Evolutionary conservation across 805 yeast species (phyloP), one percentile per base, ranked within the genome.

Genomic region (Nakazawaea sp.): DNA sequence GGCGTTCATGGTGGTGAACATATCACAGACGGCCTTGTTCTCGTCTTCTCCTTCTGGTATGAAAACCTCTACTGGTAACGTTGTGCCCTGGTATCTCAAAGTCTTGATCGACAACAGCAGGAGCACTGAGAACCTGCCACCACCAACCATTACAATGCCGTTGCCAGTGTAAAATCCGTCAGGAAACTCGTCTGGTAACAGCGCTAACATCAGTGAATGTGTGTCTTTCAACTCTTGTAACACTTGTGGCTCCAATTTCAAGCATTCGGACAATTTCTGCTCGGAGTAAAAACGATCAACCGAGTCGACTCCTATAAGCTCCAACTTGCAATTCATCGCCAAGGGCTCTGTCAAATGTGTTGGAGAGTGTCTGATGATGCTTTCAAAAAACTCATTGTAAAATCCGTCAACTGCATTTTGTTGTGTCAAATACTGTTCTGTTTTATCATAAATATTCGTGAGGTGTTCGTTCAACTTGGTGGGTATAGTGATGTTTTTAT

Each of bases 131-230:
- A 73, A 81, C 41, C 66, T 67, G 3, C 85, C 85, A 33, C 90
- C 90, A n/a, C 86, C 90, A 32, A 81, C 78, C 40, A 75, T 73
- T 0, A 81, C 80, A 19, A 80, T 75, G 6, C 89, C 90, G 40
- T 69, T 61, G 1, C 80, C 77, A 5, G 40, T 18, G 49, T 70
- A 72, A 10, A 68, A 45, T 12, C 51, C 49, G 29, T 59, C 66
- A 0, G 75, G 75, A 31, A 47, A 49, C 11, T 23, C 7, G 3
- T 20, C 18, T 5, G 61, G 61, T 52, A 81, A 50, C 23, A 56
- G 59, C 2, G 53, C 51, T 16, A 72, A 66, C 13, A 75, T 71
- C 30, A 49, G 46, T 8, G 46, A 42, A 52, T 81, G 88, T 4
- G 78, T 66, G 15, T 46, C 44, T 20, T 53, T 60, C 63, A 81